Base-by-base conservation (phyloP, 352 stramenopile genomes). In the Pythium aquatile region DNA sequence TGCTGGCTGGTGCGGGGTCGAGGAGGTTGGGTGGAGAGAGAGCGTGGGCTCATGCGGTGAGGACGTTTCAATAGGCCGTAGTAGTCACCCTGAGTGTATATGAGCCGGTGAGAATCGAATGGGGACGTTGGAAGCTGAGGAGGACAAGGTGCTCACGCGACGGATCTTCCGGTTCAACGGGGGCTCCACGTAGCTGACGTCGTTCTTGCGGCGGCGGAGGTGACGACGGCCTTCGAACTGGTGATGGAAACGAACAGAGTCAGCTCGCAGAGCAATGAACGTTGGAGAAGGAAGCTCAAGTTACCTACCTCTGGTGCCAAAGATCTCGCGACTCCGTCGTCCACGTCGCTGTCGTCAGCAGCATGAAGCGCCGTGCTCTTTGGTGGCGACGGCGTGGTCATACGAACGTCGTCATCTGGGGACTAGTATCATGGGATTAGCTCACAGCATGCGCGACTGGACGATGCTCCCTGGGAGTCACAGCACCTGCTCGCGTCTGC, bases 91-190 rank as follows among this genome's bases (percentile, higher is more conserved):
- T 92, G 55, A 11, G 26, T 11, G 4, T 40, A 3, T 8, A 10
- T 29, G 26, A 47, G 55, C 16, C 16, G 28, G 11, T 44, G 42
- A 46, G 20, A 37, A 57, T 7, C 1, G 26, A 7, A 7, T 55
- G 16, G 14, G 4, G 44, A 17, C 14, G 11, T 26, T 28, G 20
- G 10, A 17, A 65, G 2, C 52, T 17, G 16, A 49, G 69, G 51
- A 20, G 29, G 13, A 20, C 33, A 26, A 24, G 3, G 51, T 4
- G 63, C 65, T 32, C 51, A 92, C 83, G 55, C 70, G 72, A 0
- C 81, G 79, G 44, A 89, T 74, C 61, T 90, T 92, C 30, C 65
- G 65, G 64, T 88, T 90, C 35, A 90, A 54, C 47, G 77, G 85
- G 1, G 81, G 75, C 51, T 90, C 79, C 13, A 81, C 59, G 46